Evolutionary conservation across 2,329 filamentous ascomycete species (phyloP), one percentile per base, ranked within the genome.

Genomic region (Epichloe amarillans): DNA sequence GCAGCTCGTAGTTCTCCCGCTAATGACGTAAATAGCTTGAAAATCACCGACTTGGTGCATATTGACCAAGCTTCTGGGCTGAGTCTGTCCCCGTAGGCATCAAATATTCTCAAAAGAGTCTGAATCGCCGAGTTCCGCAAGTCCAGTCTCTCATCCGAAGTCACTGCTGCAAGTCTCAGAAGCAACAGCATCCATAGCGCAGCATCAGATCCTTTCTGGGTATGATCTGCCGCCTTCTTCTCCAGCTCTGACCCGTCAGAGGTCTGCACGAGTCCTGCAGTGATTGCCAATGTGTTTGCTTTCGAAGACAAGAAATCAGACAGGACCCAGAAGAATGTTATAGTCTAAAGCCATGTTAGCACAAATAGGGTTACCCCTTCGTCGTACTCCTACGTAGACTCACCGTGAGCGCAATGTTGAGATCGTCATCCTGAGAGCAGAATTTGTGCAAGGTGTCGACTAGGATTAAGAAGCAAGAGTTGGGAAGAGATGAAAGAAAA

Each of bases 271-370:
- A 83, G 71, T 47, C 74, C 72, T 42, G 75, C 69, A 0, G 75
- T 81, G 35, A 84, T 77, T 1, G 75, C 73, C 43, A 83, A 75
- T 0, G 75, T 72, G 52, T 72, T 73, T 50, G 74, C 79, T 57
- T 77, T 79, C 3, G 74, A 69, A 1, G 80, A 83, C 4, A 97
- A 73, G 56, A 90, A 93, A 64, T 96, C 90, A 0, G 91, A 95
- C 7, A 96, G 78, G 50, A 91, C 90, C 88, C 90, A 96, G 65
- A 95, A 95, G 62, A 95, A 93, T 0, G 91, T 95, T 8, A 95
- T 87, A 1, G 90, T 93, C 80, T 88, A 38, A 21, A 37, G n/a
- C 12, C n/a, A 23, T 26, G 17, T 52, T 41, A 55, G 48, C 23
- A 46, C 14, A 5, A 17, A 7, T 5, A 36, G 3, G 15, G 14